Base-by-base conservation (phyloP, 495 filamentous ascomycete genomes). In the Hypoxylon fuscum region DNA sequence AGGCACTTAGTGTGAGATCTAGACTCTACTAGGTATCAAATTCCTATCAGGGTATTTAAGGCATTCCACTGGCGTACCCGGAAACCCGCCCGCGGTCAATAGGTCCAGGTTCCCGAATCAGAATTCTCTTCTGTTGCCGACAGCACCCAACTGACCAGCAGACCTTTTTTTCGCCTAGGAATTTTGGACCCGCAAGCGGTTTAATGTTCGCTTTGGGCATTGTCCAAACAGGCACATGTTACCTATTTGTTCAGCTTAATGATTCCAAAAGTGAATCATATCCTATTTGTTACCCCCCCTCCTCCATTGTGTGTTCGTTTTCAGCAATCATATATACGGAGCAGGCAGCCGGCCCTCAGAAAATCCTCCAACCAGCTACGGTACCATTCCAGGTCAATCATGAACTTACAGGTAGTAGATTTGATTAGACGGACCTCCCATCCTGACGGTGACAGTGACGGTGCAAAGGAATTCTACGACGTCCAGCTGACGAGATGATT, bases 21-120 rank as follows among this genome's bases (percentile, higher is more conserved):
- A 72, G 46, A 46, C 67, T 42, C n/a, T 32, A 66, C 11, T 5
- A 10, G 51, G 69, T 43, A 72, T 38, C 47, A 62, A 4, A 61
- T 59, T 68, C 69, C 69, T 55, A 68, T 68, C 68, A 38, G 49
- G 69, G 69, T 25, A 70, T 55, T 66, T 72, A 68, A 65, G 63
- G 44, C 54, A 52, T 47, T 42, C 38, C 15, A 27, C 18, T 48
- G 17, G 48, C 25, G 23, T 59, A 63, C 55, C 62, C 62, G 59
- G 63, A 45, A 66, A 60, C 56, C 60, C 50, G 53, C 43, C 67
- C 69, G 69, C 66, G 69, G 69, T 66, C 64, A 64, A 10, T 64
- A 69, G 60, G 66, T 43, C 59, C 63, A 67, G 69, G 62, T 46
- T 65, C 59, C 69, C 69, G 62, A 62, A 49, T 60, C 64, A 60